phyloP scores from a whole-genome alignment of 1,284 basidiomycete genomes.

The Agroathelia rolfsii region DNA sequence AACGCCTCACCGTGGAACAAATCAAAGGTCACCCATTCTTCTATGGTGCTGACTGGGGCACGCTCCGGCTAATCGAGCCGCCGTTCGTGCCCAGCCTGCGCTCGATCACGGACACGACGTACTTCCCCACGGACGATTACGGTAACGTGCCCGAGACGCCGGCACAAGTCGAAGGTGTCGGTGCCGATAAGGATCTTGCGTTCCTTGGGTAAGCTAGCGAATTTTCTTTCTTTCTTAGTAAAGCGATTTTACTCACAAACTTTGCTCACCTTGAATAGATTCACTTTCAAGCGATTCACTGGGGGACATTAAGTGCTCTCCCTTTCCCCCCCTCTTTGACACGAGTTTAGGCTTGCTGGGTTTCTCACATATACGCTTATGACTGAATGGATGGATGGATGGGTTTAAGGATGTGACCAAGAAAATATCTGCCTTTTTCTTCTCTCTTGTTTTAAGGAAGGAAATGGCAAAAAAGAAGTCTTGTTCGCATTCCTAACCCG shows the following conservation, averaged over 20 bases:
- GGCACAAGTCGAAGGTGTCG: conserved; percentile 56
- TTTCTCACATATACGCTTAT: too few species aligned
- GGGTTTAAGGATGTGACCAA: too few species aligned
- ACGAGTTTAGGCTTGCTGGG: too few species aligned
- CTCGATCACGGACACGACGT: conserved; percentile 90
- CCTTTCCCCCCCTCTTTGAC: too few species aligned
- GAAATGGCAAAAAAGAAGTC: too few species aligned
- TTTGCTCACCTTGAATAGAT: conserved; percentile 33
- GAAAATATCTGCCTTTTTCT: too few species aligned
- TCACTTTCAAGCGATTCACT: conserved; percentile 76
- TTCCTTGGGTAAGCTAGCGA: conserved; percentile 69
- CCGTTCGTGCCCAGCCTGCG: conserved; percentile 92
- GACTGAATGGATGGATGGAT: too few species aligned
- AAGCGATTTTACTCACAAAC: conserved; percentile 4
- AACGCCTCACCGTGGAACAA: conserved; percentile 75
- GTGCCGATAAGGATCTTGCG: conserved; percentile 82
- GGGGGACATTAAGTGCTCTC: conserved; percentile 19
- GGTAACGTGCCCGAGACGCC: conserved; percentile 75
- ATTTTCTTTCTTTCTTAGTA: conserved; percentile 10
- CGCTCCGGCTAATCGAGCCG: conserved; percentile 87
- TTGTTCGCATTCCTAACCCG: too few species aligned
- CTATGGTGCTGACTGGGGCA: conserved; percentile 91
- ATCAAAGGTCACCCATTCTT: conserved; percentile 96
- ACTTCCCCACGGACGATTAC: conserved; percentile 96
- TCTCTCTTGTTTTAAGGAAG: too few species aligned